These are phyloP conservation scores for Sporisorium reilianum DNA, from an alignment of 1,284 basidiomycete species.

Conservation along the genomic window DNA sequence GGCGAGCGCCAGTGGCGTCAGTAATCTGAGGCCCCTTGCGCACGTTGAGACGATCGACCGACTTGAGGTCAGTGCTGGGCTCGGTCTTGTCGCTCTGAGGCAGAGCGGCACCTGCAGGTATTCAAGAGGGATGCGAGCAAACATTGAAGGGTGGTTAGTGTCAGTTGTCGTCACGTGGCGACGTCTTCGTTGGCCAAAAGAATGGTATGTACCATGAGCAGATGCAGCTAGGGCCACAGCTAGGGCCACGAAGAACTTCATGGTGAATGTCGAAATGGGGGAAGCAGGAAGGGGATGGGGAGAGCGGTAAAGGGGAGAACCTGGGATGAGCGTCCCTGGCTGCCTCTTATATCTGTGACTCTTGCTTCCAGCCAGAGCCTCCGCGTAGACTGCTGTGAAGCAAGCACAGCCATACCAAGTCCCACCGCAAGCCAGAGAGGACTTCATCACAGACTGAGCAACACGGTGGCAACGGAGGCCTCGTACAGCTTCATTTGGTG, in stretches of 20 bases:
- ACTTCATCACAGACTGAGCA: conserved; percentile 3
- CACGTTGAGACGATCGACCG: background rate
- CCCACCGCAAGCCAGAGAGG: background rate
- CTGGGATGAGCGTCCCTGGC: background rate
- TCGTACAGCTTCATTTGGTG: conserved; percentile 13
- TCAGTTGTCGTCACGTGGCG: conserved; percentile 14
- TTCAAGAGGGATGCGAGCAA: no score
- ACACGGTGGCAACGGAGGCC: background rate
- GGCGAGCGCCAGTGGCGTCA: conserved; percentile 13
- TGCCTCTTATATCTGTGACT: background rate
- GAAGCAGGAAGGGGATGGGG: background rate
- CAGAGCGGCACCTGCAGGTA: conserved; percentile 7
- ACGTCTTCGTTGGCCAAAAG: background rate
- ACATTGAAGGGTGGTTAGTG: background rate
- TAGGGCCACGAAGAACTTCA: conserved; percentile 32
- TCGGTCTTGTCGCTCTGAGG: background rate
- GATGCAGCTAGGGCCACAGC: conserved; percentile 20
- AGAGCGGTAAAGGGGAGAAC: background rate
- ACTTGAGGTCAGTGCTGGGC: background rate
- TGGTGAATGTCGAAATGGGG: background rate
- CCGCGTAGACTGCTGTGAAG: background rate
- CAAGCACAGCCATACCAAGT: background rate
- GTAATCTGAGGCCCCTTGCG: conserved; percentile 21
- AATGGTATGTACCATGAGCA: conserved; percentile 22
- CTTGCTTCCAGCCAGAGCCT: background rate